These are phyloP conservation scores for Hypoxylon sp. DNA, from an alignment of 2,329 filamentous ascomycete species.

Conservation along the genomic window DNA sequence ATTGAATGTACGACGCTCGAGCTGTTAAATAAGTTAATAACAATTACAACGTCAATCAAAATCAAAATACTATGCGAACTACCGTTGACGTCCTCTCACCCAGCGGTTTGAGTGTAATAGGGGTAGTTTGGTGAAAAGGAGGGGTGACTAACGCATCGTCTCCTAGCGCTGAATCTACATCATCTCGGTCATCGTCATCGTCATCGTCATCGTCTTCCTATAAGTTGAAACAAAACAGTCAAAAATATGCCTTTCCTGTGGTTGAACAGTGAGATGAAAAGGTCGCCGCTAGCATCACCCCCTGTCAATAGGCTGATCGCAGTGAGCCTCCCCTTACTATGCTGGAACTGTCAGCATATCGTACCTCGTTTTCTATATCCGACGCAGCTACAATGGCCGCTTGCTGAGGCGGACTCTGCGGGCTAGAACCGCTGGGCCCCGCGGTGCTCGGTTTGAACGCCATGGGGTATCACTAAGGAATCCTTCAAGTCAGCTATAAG, in stretches of 20 bases:
- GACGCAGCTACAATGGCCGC: constrained; percentile 32
- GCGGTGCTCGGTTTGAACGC: constrained; percentile 32
- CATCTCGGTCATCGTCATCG: constrained; percentile 37
- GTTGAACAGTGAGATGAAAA: neutral
- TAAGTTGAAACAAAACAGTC: constrained; percentile 14
- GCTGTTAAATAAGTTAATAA: constrained; percentile 28
- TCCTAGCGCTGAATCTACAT: constrained; percentile 49
- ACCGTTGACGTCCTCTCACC: neutral
- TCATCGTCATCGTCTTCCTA: constrained; percentile 43
- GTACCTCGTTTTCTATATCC: constrained; percentile 36
- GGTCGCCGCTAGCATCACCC: constrained; percentile 1
- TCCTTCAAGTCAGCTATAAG: constrained; percentile 18
- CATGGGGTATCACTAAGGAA: constrained; percentile 28
- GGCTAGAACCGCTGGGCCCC: constrained; percentile 20
- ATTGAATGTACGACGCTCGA: constrained; percentile 49
- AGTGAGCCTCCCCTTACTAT: constrained; percentile 2
- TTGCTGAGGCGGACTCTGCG: constrained; percentile 24
- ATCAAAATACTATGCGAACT: neutral
- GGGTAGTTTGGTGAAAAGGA: constrained; percentile 1
- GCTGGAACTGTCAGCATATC: constrained; percentile 3
- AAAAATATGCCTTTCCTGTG: constrained; percentile 15
- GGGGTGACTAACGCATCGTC: constrained; percentile 46
- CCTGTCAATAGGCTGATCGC: constrained; percentile 18
- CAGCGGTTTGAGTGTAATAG: neutral
- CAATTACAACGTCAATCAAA: neutral